These are phyloP conservation scores for Solanum medicagineum DNA, from an alignment of 257 asterid genomes.

Conservation along the genomic window DNA sequence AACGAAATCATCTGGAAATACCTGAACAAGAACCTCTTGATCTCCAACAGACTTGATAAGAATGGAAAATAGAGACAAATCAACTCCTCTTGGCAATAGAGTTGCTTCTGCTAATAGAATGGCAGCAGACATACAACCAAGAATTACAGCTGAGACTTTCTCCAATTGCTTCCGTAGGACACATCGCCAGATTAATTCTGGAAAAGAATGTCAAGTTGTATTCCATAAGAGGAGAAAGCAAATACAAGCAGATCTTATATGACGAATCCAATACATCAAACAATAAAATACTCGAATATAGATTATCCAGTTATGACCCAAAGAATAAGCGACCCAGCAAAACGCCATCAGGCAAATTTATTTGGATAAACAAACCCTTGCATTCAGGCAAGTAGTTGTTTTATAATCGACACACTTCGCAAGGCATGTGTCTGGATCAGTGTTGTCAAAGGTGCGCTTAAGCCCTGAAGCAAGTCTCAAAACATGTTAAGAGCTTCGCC, in stretches of 20 bases:
- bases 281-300: background rate
- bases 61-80: slow-evolving; percentile 83
- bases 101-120: slow-evolving; percentile 97
- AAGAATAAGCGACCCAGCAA: background rate
- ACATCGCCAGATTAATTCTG: slow-evolving; percentile 94
- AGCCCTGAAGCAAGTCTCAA: background rate
- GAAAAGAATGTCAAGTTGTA: background rate
- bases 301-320: background rate
- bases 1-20: slow-evolving; percentile 11
- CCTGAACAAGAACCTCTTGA: slow-evolving; percentile 97
- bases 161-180: slow-evolving; percentile 65
- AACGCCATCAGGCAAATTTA: background rate
- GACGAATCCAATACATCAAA: background rate
- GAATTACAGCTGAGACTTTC: slow-evolving; percentile 60
- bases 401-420: background rate
- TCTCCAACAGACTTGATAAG: slow-evolving; percentile 81
- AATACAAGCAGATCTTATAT: background rate
- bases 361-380: background rate
- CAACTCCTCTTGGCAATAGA: slow-evolving; percentile 89
- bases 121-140: slow-evolving; percentile 92
- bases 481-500: background rate
- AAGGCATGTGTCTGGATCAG: background rate
- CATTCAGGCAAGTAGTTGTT: background rate
- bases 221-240: background rate
- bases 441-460: background rate